Evolutionary conservation across 2,329 filamentous ascomycete species (phyloP).

Genomic region (Botrytis porri): DNA sequence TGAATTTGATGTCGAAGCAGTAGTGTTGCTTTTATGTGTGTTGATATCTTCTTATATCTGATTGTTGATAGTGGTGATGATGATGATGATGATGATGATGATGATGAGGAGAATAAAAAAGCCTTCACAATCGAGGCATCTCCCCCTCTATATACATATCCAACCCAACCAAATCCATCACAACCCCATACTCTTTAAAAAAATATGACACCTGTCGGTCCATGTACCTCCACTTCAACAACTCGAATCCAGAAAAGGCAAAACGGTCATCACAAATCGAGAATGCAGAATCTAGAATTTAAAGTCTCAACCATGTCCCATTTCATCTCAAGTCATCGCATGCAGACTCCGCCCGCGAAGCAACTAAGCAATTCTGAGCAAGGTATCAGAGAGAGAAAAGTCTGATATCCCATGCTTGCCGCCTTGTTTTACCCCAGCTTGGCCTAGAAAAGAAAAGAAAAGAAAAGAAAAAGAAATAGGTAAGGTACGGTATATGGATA

Average conservation of each 20-base stretch:
- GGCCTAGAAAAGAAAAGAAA: not conserved
- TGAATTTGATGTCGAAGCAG: not conserved
- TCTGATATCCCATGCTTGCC: too few species aligned
- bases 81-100: not conserved
- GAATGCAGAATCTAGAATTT: not conserved
- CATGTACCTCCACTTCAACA: not conserved
- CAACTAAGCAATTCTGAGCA: not conserved
- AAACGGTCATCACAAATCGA: not conserved
- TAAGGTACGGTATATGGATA: too few species aligned
- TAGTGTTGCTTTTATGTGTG: not conserved
- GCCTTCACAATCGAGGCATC: not conserved
- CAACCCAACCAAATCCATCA: not conserved
- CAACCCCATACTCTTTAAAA: not conserved
- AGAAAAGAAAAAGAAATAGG: too few species aligned
- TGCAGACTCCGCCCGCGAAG: not conserved
- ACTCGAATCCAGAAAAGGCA: not conserved
- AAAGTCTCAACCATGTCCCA: not conserved
- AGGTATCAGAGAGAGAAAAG: not conserved
- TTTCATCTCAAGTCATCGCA: not conserved
- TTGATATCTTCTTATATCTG: not conserved
- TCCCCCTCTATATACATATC: constrained; percentile 6
- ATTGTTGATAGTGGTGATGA: not conserved
- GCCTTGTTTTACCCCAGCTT: not conserved
- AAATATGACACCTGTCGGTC: not conserved
- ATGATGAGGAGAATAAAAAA: not conserved